phyloP scores from a whole-genome alignment of 768 basidiomycete genomes.

The Baorangia bicolor region DNA sequence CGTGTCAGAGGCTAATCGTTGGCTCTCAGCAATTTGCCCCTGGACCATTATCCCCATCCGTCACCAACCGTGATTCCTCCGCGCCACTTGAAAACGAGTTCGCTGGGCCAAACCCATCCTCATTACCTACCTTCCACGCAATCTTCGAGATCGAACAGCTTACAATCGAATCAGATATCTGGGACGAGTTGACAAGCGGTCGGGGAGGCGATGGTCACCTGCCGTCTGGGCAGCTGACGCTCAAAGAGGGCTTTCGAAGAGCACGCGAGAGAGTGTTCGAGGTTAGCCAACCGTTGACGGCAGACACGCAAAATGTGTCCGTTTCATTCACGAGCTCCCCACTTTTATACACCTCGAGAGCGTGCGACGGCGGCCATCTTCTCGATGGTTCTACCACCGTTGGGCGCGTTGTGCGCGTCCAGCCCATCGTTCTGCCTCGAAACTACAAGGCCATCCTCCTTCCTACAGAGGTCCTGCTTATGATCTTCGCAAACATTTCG shows the following conservation, averaged over 20 bases:
- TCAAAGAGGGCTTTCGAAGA: background rate
- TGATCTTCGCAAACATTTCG: background rate
- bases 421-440: background rate
- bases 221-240: background rate
- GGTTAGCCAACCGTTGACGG: background rate
- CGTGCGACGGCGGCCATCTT: background rate
- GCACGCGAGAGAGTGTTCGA: background rate
- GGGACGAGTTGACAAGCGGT: too few species aligned
- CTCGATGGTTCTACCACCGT: background rate
- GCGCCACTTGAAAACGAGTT: background rate
- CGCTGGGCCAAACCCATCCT: background rate
- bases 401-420: background rate
- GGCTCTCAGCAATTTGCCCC: background rate
- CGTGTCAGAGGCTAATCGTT: background rate
- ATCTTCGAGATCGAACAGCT: background rate
- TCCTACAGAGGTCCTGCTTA: background rate
- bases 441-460: background rate
- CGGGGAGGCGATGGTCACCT: too few species aligned
- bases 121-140: background rate
- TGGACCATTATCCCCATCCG: background rate
- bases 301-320: background rate
- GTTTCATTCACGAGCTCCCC: background rate
- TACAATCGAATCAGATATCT: background rate
- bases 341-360: background rate
- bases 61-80: background rate